Evolutionary conservation across 176 grass and related monocot genomes (phyloP).

Genomic region (Panicum miliaceum): DNA sequence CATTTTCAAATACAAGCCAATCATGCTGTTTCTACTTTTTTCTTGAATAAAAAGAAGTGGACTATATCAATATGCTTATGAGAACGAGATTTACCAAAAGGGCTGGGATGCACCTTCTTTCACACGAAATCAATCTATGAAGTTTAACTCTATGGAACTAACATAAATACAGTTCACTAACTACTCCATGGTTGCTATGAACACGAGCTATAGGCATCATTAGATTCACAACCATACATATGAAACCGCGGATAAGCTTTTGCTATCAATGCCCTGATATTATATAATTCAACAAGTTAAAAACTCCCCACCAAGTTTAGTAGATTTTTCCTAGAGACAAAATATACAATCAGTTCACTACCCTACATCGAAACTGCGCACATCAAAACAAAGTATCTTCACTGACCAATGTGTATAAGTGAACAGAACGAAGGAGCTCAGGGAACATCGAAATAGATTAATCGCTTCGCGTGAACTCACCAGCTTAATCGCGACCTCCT

Average conservation of each 20-base stretch:
- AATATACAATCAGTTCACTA: conserved; percentile 16
- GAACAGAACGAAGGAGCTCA: background rate
- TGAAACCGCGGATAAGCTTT: background rate
- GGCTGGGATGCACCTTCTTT: background rate
- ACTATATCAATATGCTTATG: background rate
- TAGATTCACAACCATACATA: conserved; percentile 20
- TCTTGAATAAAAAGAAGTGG: background rate
- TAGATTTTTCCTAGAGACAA: background rate
- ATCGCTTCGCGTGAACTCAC: conserved; percentile 53
- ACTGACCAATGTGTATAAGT: background rate
- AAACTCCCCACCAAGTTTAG: background rate
- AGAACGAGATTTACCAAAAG: background rate
- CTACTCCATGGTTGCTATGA: background rate
- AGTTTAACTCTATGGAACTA: background rate
- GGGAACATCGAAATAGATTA: background rate
- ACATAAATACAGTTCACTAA: background rate
- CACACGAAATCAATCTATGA: conserved; percentile 1
- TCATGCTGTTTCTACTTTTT: background rate
- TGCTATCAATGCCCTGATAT: background rate
- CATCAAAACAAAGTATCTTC: background rate
- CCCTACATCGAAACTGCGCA: background rate
- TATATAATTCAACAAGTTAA: background rate
- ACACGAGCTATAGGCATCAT: conserved; percentile 5
- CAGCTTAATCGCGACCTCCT: conserved; percentile 89
- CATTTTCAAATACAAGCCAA: background rate